A percentile compares a stretch with the other conserved stretches of the same genome.
Evolutionary conservation across 768 basidiomycete species (phyloP).

Genomic region (Guyanaporus albipodus): DNA sequence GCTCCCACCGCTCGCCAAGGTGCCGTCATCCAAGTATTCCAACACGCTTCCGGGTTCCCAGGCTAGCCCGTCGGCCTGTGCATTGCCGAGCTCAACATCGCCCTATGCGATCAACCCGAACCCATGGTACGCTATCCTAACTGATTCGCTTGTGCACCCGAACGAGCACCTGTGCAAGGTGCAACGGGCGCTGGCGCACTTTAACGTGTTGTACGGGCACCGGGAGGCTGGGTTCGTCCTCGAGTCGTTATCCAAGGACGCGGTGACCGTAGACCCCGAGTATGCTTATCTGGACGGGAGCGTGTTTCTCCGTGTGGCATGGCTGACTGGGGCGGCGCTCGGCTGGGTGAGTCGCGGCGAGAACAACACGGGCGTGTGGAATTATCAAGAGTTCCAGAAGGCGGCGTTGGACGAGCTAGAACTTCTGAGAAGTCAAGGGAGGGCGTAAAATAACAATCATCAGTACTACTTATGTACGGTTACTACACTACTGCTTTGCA

Average conservation of each 20-base stretch:
- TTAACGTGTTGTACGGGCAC: slow-evolving; percentile 41
- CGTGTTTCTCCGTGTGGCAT: slow-evolving; percentile 56
- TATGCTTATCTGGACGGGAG: slow-evolving; percentile 56
- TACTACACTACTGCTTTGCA: neutral
- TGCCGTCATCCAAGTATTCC: slow-evolving; percentile 19
- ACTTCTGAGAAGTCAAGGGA: slow-evolving; percentile 18
- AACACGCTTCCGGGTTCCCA: slow-evolving; percentile 22
- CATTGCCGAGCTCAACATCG: slow-evolving; percentile 33
- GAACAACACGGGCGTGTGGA: slow-evolving; percentile 23
- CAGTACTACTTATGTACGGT: no score
- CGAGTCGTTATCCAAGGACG: slow-evolving; percentile 19
- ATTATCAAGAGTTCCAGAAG: slow-evolving; percentile 29
- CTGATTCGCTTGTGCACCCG: slow-evolving; percentile 51
- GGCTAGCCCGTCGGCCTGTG: slow-evolving; percentile 19
- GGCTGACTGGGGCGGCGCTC: slow-evolving; percentile 43
- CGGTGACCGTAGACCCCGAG: slow-evolving; percentile 38
- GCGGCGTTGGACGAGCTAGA: slow-evolving; percentile 24
- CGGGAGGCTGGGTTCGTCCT: slow-evolving; percentile 35
- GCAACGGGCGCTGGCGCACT: slow-evolving; percentile 49
- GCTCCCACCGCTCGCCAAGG: slow-evolving; percentile 18
- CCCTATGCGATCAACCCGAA: slow-evolving; percentile 42
- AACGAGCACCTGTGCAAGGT: slow-evolving; percentile 54
- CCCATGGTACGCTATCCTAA: slow-evolving; percentile 55
- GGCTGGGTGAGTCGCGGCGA: slow-evolving; percentile 41
- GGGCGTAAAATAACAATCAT: slow-evolving; percentile 4